These are phyloP conservation scores for Euphorbia lathyris DNA, from an alignment of 345 rosid species.

Conservation along the genomic window DNA sequence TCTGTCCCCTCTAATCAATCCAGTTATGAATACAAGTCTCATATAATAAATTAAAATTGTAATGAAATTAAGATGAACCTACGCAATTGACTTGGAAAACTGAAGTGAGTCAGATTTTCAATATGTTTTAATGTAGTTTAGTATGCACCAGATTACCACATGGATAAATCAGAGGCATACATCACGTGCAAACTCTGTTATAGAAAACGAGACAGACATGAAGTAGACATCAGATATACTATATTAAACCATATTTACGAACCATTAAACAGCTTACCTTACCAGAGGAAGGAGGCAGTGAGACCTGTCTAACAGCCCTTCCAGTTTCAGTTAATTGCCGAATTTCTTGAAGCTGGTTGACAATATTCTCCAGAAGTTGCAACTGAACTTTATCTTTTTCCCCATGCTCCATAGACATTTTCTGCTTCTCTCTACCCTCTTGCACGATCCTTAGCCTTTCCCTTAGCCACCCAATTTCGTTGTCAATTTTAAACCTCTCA, in stretches of 20 bases:
- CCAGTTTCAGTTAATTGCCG: conserved; percentile 38
- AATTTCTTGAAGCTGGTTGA: conserved; percentile 47
- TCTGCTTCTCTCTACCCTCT: conserved; percentile 50
- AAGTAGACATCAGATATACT: background rate
- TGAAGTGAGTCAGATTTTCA: background rate
- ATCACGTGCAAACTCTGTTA: background rate
- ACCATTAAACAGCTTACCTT: conserved; percentile 37
- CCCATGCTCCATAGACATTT: conserved; percentile 35
- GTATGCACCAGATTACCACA: background rate
- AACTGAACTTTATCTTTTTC: conserved; percentile 39
- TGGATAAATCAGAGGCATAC: background rate
- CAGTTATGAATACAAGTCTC: background rate
- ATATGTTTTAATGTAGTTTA: background rate
- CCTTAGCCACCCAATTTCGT: conserved; percentile 61
- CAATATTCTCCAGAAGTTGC: conserved; percentile 47
- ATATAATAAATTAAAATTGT: background rate
- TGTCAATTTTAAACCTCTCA: conserved; percentile 62
- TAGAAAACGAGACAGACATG: background rate
- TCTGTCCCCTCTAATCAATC: background rate
- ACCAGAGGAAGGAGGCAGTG: conserved; percentile 49
- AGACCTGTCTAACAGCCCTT: conserved; percentile 41
- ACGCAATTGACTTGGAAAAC: background rate
- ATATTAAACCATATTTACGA: background rate
- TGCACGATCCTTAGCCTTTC: conserved; percentile 61
- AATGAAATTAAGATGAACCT: background rate